A percentile compares a stretch with the other conserved stretches of the same genome.
Conservation (phyloP, 2,329 filamentous ascomycete species). For the Fusarium bulbicola region DNA sequence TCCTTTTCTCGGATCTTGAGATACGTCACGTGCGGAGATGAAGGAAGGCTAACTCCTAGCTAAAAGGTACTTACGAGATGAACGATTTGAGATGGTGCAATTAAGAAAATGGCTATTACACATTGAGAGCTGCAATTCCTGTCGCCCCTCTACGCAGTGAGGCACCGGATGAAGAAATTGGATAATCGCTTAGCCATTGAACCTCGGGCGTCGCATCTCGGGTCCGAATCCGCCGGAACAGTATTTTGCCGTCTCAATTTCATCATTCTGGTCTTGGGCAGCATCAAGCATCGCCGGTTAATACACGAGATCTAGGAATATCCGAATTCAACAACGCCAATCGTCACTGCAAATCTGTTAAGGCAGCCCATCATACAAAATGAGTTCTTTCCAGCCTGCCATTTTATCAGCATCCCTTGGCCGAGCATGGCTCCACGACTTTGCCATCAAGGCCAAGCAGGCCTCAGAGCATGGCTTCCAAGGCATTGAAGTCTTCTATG, state of each 20-base stretch:
- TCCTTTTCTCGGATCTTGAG: no score
- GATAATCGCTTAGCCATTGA: neutral
- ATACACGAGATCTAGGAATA: no score
- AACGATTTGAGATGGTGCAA: no score
- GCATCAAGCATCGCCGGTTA: no score
- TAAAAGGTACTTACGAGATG: no score
- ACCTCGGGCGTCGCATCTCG: neutral
- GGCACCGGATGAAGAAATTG: neutral
- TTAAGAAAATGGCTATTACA: no score
- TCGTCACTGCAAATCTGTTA: no score
- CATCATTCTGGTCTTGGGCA: neutral
- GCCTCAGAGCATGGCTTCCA: neutral
- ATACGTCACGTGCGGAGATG: no score
- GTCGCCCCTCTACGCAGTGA: no score
- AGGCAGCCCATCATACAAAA: neutral
- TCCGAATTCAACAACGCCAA: no score
- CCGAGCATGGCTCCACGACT: conserved; percentile 10
- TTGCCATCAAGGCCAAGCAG: neutral
- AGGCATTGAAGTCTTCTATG: conserved; percentile 12
- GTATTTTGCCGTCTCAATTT: neutral
- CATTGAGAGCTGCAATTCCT: no score
- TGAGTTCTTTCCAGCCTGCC: neutral
- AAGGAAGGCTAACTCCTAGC: no score
- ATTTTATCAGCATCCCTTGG: conserved; percentile 7
- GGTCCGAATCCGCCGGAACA: neutral